phyloP scores from a whole-genome alignment of 768 basidiomycete genomes.

The Leccinum broughii region DNA sequence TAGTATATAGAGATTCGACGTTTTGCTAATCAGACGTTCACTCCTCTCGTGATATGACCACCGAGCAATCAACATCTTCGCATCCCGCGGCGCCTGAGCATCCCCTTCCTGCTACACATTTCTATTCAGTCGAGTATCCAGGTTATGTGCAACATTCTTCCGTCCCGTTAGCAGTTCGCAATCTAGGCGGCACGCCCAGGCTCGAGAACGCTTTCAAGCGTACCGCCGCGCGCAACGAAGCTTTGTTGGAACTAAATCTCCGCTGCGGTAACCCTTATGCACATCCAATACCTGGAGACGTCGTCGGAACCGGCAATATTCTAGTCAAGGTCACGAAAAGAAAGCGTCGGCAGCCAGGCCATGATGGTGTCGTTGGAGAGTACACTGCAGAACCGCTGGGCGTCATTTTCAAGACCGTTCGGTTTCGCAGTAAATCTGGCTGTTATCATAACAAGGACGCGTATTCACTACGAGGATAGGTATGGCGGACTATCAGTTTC shows the following conservation, averaged over 20 bases:
- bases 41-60: conserved; percentile 10
- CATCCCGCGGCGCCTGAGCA: conserved; percentile 37
- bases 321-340: conserved; percentile 81
- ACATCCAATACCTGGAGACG: conserved; percentile 83
- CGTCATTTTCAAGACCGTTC: conserved; percentile 73
- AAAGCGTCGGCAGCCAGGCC: conserved; percentile 47
- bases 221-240: conserved; percentile 57
- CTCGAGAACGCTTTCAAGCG: conserved; percentile 80
- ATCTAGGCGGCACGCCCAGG: conserved; percentile 66
- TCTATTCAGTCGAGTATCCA: conserved; percentile 88
- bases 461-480: conserved; percentile 46
- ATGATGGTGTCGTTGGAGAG: conserved; percentile 50
- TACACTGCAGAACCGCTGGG: conserved; percentile 77
- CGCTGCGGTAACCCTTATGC: conserved; percentile 74
- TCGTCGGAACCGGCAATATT: conserved; percentile 76
- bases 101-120: conserved; percentile 56
- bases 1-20: background rate
- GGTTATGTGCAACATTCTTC: conserved; percentile 74
- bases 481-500: conserved; percentile 93
- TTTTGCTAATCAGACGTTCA: conserved; percentile 10
- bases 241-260: conserved; percentile 74
- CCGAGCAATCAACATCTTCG: conserved; percentile 9
- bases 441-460: background rate
- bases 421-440: conserved; percentile 79
- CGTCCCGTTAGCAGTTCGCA: conserved; percentile 58